phyloP scores from a whole-genome alignment of 495 filamentous ascomycete species.

The Darksidea phi region DNA sequence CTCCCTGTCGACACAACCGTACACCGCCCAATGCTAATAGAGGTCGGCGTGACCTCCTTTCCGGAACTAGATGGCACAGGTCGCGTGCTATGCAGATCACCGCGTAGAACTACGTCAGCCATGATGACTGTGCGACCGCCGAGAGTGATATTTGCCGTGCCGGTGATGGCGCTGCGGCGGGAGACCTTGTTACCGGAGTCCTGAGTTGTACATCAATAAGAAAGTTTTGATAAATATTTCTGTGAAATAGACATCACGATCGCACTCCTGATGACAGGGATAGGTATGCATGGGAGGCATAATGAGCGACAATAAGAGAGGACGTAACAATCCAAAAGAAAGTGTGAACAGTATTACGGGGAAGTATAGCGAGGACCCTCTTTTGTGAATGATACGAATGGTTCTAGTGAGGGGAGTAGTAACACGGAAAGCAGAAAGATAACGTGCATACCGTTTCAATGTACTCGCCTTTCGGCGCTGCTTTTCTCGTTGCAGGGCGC shows the following conservation, averaged over 20 bases:
- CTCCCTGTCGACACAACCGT: conserved; percentile 75
- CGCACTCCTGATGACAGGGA: no score
- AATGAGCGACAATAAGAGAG: not conserved
- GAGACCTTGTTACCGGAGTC: conserved; percentile 99
- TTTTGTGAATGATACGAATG: no score
- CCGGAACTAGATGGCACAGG: conserved; percentile 43
- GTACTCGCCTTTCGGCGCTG: conserved; percentile 77
- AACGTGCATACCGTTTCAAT: conserved; percentile 74
- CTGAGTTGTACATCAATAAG: conserved; percentile 44
- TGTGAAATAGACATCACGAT: no score
- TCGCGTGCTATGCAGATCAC: conserved; percentile 56
- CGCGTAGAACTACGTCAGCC: conserved; percentile 85
- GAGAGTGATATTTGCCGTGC: conserved; percentile 95
- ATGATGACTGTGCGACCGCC: conserved; percentile 93
- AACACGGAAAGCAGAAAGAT: no score
- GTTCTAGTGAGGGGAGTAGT: no score
- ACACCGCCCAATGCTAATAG: conserved; percentile 85
- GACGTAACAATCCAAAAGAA: not conserved
- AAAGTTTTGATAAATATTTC: no score
- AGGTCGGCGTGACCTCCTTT: conserved; percentile 49
- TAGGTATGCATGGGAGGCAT: no score
- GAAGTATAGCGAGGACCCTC: no score
- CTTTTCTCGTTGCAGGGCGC: conserved; percentile 48
- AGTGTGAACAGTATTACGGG: no score
- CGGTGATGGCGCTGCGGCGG: conserved; percentile 81